Evolutionary conservation across 2,329 filamentous ascomycete species (phyloP).

Genomic region (Aspergillus calidoustus): DNA sequence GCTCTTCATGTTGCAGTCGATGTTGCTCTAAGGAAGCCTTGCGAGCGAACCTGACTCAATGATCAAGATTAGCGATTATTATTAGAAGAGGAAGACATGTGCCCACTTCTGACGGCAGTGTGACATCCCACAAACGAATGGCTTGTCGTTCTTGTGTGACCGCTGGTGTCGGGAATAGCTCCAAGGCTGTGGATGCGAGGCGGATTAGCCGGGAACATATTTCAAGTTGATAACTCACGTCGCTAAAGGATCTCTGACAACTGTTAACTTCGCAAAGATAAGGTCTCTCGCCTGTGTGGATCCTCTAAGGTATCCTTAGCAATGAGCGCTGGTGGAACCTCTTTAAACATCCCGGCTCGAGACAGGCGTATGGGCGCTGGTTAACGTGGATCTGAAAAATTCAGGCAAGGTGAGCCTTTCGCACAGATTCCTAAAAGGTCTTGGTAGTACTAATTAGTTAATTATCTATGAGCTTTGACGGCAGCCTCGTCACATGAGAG

Average conservation of each 20-base stretch:
- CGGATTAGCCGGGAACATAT: too few relatives aligned
- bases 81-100: background rate
- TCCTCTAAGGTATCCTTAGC: background rate
- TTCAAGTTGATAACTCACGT: background rate
- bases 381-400: conserved; percentile 1
- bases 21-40: background rate
- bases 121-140: background rate
- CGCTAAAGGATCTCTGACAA: background rate
- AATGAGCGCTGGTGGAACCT: conserved; percentile 3
- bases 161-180: background rate
- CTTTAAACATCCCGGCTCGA: background rate
- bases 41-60: background rate
- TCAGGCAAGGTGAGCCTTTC: background rate
- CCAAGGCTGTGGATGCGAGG: background rate
- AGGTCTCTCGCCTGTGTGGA: background rate
- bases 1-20: background rate
- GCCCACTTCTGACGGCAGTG: background rate
- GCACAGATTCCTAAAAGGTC: background rate
- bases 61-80: background rate
- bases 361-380: background rate
- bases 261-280: background rate
- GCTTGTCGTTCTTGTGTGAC: background rate
- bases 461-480: background rate
- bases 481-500: background rate
- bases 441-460: too few relatives aligned